These are phyloP conservation scores for Clavispora santaluciae DNA, from an alignment of 805 yeast genomes.

Conservation along the genomic window DNA sequence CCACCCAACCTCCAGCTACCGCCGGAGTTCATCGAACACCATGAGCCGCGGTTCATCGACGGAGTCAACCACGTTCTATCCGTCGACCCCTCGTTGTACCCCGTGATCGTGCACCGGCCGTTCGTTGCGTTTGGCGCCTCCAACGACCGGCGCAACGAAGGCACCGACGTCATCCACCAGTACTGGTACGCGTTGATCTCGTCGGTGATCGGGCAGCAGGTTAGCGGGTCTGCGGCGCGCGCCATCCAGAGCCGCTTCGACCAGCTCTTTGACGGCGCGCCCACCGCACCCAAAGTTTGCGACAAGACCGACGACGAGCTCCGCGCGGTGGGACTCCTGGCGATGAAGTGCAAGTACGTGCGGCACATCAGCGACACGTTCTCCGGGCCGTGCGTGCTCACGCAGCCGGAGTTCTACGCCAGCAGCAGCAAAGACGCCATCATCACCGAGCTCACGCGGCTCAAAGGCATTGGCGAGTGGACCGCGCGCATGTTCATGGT, in stretches of 20 bases:
- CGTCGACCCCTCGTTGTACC: conserved; percentile 33
- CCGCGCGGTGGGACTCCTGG: conserved; percentile 63
- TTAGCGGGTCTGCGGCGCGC: conserved; percentile 75
- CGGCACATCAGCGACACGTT: conserved; percentile 52
- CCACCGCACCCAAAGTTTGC: conserved; percentile 48
- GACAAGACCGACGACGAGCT: conserved; percentile 42
- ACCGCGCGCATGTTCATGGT: conserved; percentile 81
- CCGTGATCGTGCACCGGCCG: conserved; percentile 24
- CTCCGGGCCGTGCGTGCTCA: conserved; percentile 9
- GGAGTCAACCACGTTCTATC: conserved; percentile 27
- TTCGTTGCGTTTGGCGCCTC: conserved; percentile 22
- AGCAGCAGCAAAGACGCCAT: conserved; percentile 41
- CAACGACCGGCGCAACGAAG: neutral
- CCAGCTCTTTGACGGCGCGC: conserved; percentile 33
- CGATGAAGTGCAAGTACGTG: conserved; percentile 61
- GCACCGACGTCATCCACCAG: conserved; percentile 17
- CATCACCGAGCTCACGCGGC: conserved; percentile 41
- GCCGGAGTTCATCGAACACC: conserved; percentile 22
- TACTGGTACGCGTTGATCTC: conserved; percentile 37
- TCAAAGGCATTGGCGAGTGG: conserved; percentile 83
- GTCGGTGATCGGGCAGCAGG: conserved; percentile 64
- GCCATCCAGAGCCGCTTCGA: conserved; percentile 52
- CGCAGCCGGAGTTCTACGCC: conserved; percentile 33
- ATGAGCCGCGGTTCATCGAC: conserved; percentile 28
- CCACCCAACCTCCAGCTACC: conserved; percentile 23